Conservation (phyloP, 2,329 filamentous ascomycete genomes). For the Bertia moriformis region DNA sequence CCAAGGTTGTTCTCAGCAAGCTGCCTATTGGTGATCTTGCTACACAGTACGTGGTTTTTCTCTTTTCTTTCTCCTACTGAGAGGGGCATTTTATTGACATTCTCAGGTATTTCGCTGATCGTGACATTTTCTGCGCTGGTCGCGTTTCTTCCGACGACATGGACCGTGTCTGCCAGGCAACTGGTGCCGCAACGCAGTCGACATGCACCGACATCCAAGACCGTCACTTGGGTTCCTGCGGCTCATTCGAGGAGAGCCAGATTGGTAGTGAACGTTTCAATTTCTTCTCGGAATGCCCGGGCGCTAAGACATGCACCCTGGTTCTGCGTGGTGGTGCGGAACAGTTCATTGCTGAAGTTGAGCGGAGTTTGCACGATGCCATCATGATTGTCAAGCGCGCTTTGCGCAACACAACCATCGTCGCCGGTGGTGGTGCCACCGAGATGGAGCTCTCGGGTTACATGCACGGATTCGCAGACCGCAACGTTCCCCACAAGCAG, state of each 20-base stretch:
- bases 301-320: constrained; percentile 91
- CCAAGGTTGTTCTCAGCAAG: constrained; percentile 94
- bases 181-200: constrained; percentile 80
- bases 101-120: constrained; percentile 60
- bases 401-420: constrained; percentile 85
- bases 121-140: constrained; percentile 94
- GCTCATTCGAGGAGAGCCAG: constrained; percentile 83
- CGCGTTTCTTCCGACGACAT: constrained; percentile 84
- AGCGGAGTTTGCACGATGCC: constrained; percentile 92
- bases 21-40: constrained; percentile 93
- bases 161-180: constrained; percentile 89
- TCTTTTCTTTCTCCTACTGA: not conserved
- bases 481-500: constrained; percentile 85
- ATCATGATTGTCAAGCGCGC: constrained; percentile 99
- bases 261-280: constrained; percentile 97
- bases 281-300: constrained; percentile 91
- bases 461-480: constrained; percentile 82
- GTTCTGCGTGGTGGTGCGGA: constrained; percentile 90
- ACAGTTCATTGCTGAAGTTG: constrained; percentile 97
- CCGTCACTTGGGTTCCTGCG: constrained; percentile 82
- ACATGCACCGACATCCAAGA: constrained; percentile 89
- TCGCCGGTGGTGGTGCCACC: constrained; percentile 81
- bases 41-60: constrained; percentile 60
- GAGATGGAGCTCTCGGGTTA: constrained; percentile 97
- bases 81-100: not conserved